These are phyloP conservation scores for Xylaria grammica DNA, from an alignment of 495 filamentous ascomycete species.

Conservation along the genomic window DNA sequence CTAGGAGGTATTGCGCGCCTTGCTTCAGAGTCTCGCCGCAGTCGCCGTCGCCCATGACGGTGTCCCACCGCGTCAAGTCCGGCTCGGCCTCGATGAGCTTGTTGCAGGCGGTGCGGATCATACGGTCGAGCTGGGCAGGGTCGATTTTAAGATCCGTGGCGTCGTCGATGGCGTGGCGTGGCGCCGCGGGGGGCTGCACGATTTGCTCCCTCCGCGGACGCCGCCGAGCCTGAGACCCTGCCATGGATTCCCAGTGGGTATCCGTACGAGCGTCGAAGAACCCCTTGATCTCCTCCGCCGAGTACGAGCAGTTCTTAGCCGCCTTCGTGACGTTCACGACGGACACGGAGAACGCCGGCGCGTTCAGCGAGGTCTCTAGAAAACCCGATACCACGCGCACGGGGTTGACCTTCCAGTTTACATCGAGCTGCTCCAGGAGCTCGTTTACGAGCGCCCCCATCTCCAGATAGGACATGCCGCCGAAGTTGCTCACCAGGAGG, in stretches of 20 bases:
- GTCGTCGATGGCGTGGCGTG: slow-evolving; percentile 39
- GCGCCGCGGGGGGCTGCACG: slow-evolving; percentile 44
- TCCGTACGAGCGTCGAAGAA: slow-evolving; percentile 61
- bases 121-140: slow-evolving; percentile 50
- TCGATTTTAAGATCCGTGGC: slow-evolving; percentile 48
- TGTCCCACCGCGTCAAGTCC: slow-evolving; percentile 65
- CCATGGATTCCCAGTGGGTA: slow-evolving; percentile 56
- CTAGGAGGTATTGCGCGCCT: slow-evolving; percentile 47
- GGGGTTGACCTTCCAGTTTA: slow-evolving; percentile 51
- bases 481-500: slow-evolving; percentile 66
- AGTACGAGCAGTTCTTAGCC: slow-evolving; percentile 49
- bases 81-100: slow-evolving; percentile 60
- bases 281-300: slow-evolving; percentile 54
- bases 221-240: slow-evolving; percentile 42
- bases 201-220: slow-evolving; percentile 48
- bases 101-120: slow-evolving; percentile 57
- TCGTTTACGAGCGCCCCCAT: slow-evolving; percentile 62
- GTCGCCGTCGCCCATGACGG: slow-evolving; percentile 69
- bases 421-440: slow-evolving; percentile 53
- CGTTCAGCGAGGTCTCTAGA: slow-evolving; percentile 67
- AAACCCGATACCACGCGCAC: slow-evolving; percentile 57
- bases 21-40: slow-evolving; percentile 65
- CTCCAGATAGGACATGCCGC: slow-evolving; percentile 66
- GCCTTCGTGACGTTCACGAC: slow-evolving; percentile 61
- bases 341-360: slow-evolving; percentile 65